Base-by-base conservation (phyloP, 768 basidiomycete genomes). In the Pilatotrama ljubarskyi region DNA sequence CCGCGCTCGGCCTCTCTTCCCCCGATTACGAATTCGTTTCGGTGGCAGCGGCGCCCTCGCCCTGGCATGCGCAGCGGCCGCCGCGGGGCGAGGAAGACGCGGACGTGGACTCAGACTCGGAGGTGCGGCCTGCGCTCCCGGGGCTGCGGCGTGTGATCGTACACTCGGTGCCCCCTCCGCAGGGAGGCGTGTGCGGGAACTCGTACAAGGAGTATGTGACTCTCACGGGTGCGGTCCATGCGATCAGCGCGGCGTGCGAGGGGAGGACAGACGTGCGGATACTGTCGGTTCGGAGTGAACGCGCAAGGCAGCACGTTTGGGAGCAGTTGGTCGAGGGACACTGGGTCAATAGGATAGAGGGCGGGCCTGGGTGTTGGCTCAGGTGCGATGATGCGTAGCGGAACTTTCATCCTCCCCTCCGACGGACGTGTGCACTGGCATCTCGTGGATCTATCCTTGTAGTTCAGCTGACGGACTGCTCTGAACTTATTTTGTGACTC, bases 331-430 rank as follows among this genome's bases (percentile, higher is more conserved):
- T 54, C 24, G 26, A 35, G 51, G 37, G 40, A 20, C 57, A 63
- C 5, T 63, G 61, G 61, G 11, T 55, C n/a, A 56, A 63, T 22
- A 25, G 56, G 47, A 51, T 63, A n/a, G 51, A 49, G 40, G 61
- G 56, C 38, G 56, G 61, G 24, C 15, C 15, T 14, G 61, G 61
- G 11, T 58, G 57, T 20, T 63, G 61, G 61, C 32, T 50, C 8
- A 55, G 36, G 35, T 25, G 35, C 40, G 36, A 44, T 5, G 48
- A 20, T 20, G 4, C 22, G 7, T 38, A 36, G n/a, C 25, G 36
- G n/a, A n/a, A n/a, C n/a, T n/a, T n/a, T n/a, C n/a, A n/a, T n/a
- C n/a, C n/a, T n/a, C n/a, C n/a, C n/a, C n/a, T n/a, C n/a, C n/a
- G n/a, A n/a, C n/a, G n/a, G n/a, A n/a, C n/a, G n/a, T n/a, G n/a